Conservation (phyloP, 2,329 filamentous ascomycete species). For the Dothistroma septosporum region DNA sequence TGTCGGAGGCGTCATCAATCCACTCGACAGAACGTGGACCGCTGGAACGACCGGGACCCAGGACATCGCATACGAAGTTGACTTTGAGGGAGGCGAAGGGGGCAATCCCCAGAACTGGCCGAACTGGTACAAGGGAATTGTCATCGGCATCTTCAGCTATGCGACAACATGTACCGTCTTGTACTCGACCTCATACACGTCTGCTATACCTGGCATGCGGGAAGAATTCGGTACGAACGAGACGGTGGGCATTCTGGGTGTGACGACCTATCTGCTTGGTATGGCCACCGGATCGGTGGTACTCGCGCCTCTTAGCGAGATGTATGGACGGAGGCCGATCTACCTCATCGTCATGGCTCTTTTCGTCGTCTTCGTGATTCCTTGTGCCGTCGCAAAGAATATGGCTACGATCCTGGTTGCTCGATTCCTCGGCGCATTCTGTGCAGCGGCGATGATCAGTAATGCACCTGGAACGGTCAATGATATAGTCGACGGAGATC, state of each 20-base stretch:
- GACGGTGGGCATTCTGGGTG: slow-evolving; percentile 65
- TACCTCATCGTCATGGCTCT: slow-evolving; percentile 62
- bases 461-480: slow-evolving; percentile 79
- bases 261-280: slow-evolving; percentile 75
- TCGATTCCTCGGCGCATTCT: slow-evolving; percentile 70
- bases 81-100: slow-evolving; percentile 61
- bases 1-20: slow-evolving; percentile 28
- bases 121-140: slow-evolving; percentile 53
- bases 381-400: slow-evolving; percentile 65
- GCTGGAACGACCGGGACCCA: slow-evolving; percentile 22
- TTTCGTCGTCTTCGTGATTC: slow-evolving; percentile 67
- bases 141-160: slow-evolving; percentile 54
- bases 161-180: slow-evolving; percentile 56
- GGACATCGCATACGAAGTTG: slow-evolving; percentile 65
- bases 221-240: slow-evolving; percentile 59
- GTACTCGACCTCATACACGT: slow-evolving; percentile 76
- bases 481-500: slow-evolving; percentile 76
- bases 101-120: slow-evolving; percentile 68
- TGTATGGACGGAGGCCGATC: slow-evolving; percentile 63
- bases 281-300: slow-evolving; percentile 68
- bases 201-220: slow-evolving; percentile 61
- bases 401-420: slow-evolving; percentile 65
- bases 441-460: slow-evolving; percentile 73
- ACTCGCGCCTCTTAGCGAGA: slow-evolving; percentile 68
- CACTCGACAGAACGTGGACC: slow-evolving; percentile 20